Evolutionary conservation across 2,329 filamentous ascomycete genomes (phyloP).

Genomic region (Pseudogymnoascus sp.): DNA sequence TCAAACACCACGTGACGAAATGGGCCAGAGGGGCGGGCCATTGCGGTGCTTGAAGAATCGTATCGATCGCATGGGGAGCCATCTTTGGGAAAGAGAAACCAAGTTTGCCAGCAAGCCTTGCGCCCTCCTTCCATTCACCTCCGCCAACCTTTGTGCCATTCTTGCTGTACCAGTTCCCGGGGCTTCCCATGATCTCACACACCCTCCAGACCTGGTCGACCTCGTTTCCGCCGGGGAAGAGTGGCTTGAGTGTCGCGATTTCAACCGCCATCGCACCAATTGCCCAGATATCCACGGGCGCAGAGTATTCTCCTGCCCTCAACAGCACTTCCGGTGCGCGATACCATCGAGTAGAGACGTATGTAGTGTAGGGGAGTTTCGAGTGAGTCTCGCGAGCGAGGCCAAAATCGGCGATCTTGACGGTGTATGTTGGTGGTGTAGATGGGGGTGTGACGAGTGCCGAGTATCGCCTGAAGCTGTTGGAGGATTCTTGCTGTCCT

Average conservation of each 20-base stretch:
- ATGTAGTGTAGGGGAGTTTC: slow-evolving; percentile 92
- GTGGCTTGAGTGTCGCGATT: slow-evolving; percentile 87
- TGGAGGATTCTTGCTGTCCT: slow-evolving; percentile 63
- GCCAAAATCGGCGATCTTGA: slow-evolving; percentile 98
- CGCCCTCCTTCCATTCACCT: slow-evolving; percentile 95
- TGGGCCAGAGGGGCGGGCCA: slow-evolving; percentile 83
- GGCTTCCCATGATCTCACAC: slow-evolving; percentile 98
- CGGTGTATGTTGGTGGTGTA: slow-evolving; percentile 85
- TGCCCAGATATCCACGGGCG: slow-evolving; percentile 97
- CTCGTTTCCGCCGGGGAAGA: slow-evolving; percentile 96
- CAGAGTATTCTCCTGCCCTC: slow-evolving; percentile 91
- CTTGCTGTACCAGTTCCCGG: slow-evolving; percentile 97
- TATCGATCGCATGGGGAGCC: slow-evolving; percentile 95
- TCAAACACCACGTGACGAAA: slow-evolving; percentile 96
- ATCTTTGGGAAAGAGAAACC: slow-evolving; percentile 99
- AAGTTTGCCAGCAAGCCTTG: slow-evolving; percentile 84
- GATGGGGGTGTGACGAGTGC: slow-evolving; percentile 88
- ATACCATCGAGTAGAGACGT: slow-evolving; percentile 96
- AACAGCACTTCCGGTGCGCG: slow-evolving; percentile 87
- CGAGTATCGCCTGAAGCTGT: slow-evolving; percentile 87
- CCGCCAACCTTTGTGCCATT: slow-evolving; percentile 77
- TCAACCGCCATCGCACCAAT: slow-evolving; percentile 98
- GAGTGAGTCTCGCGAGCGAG: slow-evolving; percentile 96
- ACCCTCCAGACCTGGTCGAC: slow-evolving; percentile 98
- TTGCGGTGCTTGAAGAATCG: slow-evolving; percentile 78